Evolutionary conservation across 2,329 filamentous ascomycete species (phyloP).

Genomic region (Aspergillus pseudoglaucus): DNA sequence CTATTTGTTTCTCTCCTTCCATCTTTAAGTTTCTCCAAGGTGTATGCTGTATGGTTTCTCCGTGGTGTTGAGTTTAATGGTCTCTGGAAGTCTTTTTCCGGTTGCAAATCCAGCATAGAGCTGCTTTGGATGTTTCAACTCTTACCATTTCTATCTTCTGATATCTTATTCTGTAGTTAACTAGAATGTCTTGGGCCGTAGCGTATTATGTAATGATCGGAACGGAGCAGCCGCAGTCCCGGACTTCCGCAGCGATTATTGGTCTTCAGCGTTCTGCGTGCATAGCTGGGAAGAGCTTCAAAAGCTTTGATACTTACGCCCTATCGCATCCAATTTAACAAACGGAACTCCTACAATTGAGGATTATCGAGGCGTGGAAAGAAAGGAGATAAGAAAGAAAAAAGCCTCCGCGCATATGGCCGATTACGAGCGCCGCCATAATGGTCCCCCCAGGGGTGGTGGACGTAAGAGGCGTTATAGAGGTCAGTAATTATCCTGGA

Average conservation of each 20-base stretch:
- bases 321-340: constrained; percentile 8
- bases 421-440: constrained; percentile 51
- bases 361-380: neutral
- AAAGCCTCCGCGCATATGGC: constrained; percentile 36
- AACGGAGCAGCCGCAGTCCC: constrained; percentile 13
- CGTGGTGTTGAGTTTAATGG: constrained; percentile 8
- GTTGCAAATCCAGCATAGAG: too few species aligned
- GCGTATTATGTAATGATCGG: constrained; percentile 6
- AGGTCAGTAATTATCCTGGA: constrained; percentile 49
- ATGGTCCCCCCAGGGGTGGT: constrained; percentile 40
- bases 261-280: constrained; percentile 11
- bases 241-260: constrained; percentile 5
- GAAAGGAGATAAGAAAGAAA: neutral
- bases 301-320: neutral
- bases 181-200: constrained; percentile 1
- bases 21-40: constrained; percentile 15
- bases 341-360: constrained; percentile 1
- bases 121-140: too few species aligned
- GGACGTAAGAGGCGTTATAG: constrained; percentile 69
- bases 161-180: neutral
- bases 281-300: constrained; percentile 5
- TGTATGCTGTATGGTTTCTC: constrained; percentile 7
- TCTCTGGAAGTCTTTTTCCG: too few species aligned
- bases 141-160: too few species aligned
- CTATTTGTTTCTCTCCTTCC: constrained; percentile 10